A percentile compares a stretch with the other conserved stretches of the same genome.
These are phyloP conservation scores for Aquilaria sinensis DNA, from an alignment of 345 rosid genomes.

Conservation along the genomic window DNA sequence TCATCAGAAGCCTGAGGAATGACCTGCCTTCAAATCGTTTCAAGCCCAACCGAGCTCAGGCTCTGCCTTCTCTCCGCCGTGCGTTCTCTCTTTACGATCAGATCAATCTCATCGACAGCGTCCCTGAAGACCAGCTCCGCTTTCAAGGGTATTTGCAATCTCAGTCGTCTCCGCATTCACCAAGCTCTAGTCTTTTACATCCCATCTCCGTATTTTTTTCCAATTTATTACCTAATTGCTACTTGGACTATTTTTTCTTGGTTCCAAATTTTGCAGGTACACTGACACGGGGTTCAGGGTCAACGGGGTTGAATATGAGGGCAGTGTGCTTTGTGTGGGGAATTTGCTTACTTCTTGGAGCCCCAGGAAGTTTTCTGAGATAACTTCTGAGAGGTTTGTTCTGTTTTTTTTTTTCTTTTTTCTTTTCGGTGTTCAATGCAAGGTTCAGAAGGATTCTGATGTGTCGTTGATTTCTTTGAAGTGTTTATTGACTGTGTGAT, in stretches of 20 bases:
- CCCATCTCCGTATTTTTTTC: not conserved
- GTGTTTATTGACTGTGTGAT: too few species aligned
- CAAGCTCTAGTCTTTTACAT: not conserved
- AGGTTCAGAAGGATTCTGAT: too few species aligned
- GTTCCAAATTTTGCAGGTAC: slow-evolving; percentile 28
- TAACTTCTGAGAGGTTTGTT: slow-evolving; percentile 67
- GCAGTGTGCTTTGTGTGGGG: slow-evolving; percentile 88
- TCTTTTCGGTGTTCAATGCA: not conserved
- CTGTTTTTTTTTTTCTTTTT: not conserved
- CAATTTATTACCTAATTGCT: not conserved
- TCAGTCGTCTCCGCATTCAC: not conserved
- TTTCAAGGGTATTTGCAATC: slow-evolving; percentile 50
- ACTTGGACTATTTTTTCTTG: not conserved
- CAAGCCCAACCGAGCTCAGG: slow-evolving; percentile 13
- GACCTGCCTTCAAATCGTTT: slow-evolving; percentile 13
- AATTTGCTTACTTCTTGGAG: slow-evolving; percentile 81
- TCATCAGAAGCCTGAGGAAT: slow-evolving; percentile 39
- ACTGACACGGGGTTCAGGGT: slow-evolving; percentile 78
- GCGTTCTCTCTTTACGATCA: slow-evolving; percentile 94
- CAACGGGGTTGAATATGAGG: slow-evolving; percentile 71
- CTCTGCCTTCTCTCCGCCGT: slow-evolving; percentile 69
- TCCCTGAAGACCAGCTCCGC: slow-evolving; percentile 89
- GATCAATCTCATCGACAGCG: slow-evolving; percentile 86
- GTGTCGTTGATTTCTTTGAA: too few species aligned
- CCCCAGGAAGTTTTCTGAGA: slow-evolving; percentile 59